Percentiles rank a stretch among this genome's conserved stretches.
phyloP scores from a whole-genome alignment of 164 flowering plant species.

The grape (Vitis vinifera) region ASM3070453v1 NC_081805.1:1392501-1393000 shows the following conservation, averaged over 20 bases:
- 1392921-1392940: slow-evolving; percentile 76
- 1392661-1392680: slow-evolving; percentile 77
- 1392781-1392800: slow-evolving; percentile 61
- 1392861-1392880: slow-evolving; percentile 81
- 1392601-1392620: slow-evolving; percentile 85
- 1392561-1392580: slow-evolving; percentile 88
- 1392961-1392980: slow-evolving; percentile 76
- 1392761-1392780: slow-evolving; percentile 84
- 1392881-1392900: slow-evolving; percentile 93
- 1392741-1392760: slow-evolving; percentile 76
- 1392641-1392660: slow-evolving; percentile 92
- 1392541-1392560: slow-evolving; percentile 89
- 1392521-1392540: slow-evolving; percentile 72
- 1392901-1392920: slow-evolving; percentile 85
- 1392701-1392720: slow-evolving; percentile 63
- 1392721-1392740: slow-evolving; percentile 68
- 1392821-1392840: slow-evolving; percentile 83
- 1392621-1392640: slow-evolving; percentile 80
- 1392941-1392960: slow-evolving; percentile 71
- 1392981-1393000: slow-evolving; percentile 84
- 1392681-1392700: slow-evolving; percentile 88
- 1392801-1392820: slow-evolving; percentile 79
- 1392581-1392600: slow-evolving; percentile 77
- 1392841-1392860: slow-evolving; percentile 83
- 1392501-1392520: neutral